Conservation (phyloP, 345 rosid species). For the Combretum micranthum region DNA sequence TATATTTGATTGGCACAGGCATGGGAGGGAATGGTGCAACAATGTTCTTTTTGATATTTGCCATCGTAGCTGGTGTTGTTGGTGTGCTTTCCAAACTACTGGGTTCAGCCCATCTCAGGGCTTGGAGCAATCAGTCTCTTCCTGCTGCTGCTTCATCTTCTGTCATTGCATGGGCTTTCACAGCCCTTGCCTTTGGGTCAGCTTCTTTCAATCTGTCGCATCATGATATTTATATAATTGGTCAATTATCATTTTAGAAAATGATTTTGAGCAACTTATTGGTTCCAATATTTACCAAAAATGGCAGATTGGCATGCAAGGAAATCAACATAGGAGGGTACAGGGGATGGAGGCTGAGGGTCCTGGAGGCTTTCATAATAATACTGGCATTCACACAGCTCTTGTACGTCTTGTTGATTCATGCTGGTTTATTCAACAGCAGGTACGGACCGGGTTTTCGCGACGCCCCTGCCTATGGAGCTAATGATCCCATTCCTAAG, state of each 20-base stretch:
- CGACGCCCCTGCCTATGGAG: constrained; percentile 10
- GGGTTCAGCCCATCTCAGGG: constrained; percentile 64
- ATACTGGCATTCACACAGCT: constrained; percentile 64
- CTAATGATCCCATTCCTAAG: no score
- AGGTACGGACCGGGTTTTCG: constrained; percentile 76
- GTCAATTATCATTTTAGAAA: no score
- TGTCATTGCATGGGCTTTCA: constrained; percentile 70
- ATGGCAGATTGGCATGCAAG: constrained; percentile 73
- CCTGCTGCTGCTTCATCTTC: constrained; percentile 71
- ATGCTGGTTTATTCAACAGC: constrained; percentile 67
- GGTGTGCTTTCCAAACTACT: constrained; percentile 69
- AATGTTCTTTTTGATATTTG: constrained; percentile 53
- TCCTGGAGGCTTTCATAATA: constrained; percentile 68
- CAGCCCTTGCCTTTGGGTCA: constrained; percentile 67
- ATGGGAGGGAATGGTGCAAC: constrained; percentile 92
- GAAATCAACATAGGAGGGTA: constrained; percentile 75
- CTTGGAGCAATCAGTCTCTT: constrained; percentile 71
- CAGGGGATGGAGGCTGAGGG: constrained; percentile 75
- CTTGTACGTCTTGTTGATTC: constrained; percentile 54
- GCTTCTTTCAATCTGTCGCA: no score
- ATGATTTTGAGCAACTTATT: no score
- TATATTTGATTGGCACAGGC: constrained; percentile 27
- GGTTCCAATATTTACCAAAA: neutral
- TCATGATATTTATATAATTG: no score
- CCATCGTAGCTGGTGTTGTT: constrained; percentile 49